These are phyloP conservation scores for Paramyrothecium sp. DNA, from an alignment of 2,329 filamentous ascomycete species.

Conservation along the genomic window DNA sequence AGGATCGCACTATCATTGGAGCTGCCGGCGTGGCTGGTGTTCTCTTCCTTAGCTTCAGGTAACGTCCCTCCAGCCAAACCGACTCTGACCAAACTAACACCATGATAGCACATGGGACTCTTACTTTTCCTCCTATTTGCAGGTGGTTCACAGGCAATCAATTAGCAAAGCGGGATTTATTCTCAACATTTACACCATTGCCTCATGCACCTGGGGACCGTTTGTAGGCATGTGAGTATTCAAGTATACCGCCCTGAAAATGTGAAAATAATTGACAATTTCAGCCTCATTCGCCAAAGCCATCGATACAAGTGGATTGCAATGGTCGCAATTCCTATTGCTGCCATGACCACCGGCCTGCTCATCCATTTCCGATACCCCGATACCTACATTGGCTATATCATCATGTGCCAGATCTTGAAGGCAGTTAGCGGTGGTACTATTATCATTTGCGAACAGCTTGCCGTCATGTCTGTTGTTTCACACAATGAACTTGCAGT, in stretches of 20 bases:
- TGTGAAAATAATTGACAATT: background rate
- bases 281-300: conserved; percentile 40
- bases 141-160: conserved; percentile 48
- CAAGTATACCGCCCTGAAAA: background rate
- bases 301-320: conserved; percentile 52
- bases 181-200: conserved; percentile 46
- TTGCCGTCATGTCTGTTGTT: conserved; percentile 29
- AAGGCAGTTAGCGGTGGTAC: conserved; percentile 25
- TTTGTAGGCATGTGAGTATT: conserved; percentile 37
- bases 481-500: conserved; percentile 30
- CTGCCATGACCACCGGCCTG: conserved; percentile 42
- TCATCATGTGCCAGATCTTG: conserved; percentile 37
- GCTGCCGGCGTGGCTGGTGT: conserved; percentile 27
- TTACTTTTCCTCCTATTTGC: conserved; percentile 51
- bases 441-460: conserved; percentile 25
- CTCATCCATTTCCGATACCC: conserved; percentile 34
- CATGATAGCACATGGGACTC: conserved; percentile 47
- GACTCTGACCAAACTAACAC: conserved; percentile 52
- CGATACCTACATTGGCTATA: conserved; percentile 26
- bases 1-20: background rate
- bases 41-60: conserved; percentile 55
- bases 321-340: conserved; percentile 45
- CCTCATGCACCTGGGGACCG: conserved; percentile 45
- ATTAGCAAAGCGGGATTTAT: conserved; percentile 49
- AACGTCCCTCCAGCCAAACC: conserved; percentile 55